phyloP scores from a whole-genome alignment of 768 basidiomycete species.

The Suillus tomentosus region DNA sequence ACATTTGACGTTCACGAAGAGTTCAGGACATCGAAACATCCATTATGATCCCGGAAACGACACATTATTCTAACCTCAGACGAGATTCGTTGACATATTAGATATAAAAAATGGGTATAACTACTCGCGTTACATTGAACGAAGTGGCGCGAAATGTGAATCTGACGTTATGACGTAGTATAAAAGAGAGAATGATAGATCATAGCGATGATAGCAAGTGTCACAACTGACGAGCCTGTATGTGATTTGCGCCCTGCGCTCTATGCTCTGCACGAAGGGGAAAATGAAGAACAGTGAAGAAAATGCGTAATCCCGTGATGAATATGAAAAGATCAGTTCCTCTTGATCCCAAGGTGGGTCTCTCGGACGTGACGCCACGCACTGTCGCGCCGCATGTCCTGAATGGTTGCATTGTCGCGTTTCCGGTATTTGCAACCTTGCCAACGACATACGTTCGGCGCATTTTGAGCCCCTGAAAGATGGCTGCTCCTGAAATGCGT shows the following conservation, averaged over 20 bases:
- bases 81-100: not conserved
- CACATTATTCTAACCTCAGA: not conserved
- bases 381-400: not conserved
- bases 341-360: not conserved
- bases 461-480: not conserved
- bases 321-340: not conserved
- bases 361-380: not conserved
- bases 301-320: not conserved
- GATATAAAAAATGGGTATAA: not conserved
- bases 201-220: not conserved
- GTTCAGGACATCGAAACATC: not conserved
- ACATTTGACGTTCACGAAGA: not conserved
- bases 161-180: not conserved
- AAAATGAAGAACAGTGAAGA: not conserved
- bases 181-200: not conserved
- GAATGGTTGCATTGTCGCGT: not conserved
- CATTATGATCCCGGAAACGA: not conserved
- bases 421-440: not conserved
- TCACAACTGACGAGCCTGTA: not conserved
- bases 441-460: not conserved
- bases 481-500: not conserved
- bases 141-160: not conserved
- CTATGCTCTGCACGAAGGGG: not conserved
- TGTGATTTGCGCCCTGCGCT: not conserved
- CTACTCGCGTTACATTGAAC: not conserved